phyloP scores from a whole-genome alignment of 305 asterid species.

The Fraxinus greggii region DNA sequence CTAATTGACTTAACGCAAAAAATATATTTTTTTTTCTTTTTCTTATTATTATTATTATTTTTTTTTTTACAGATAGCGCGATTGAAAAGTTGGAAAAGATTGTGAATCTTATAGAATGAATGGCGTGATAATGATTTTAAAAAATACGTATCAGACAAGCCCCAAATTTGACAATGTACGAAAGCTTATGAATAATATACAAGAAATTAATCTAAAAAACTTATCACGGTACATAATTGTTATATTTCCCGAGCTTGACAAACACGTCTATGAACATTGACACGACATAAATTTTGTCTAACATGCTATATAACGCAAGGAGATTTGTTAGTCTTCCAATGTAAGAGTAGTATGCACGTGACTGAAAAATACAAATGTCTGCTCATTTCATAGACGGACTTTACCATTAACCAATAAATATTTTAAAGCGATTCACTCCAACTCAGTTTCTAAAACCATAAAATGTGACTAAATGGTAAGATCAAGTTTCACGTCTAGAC shows the following conservation, averaged over 20 bases:
- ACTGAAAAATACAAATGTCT: not conserved
- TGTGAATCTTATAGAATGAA: too few relatives aligned
- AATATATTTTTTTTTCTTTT: too few relatives aligned
- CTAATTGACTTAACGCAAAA: not conserved
- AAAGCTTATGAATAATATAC: not conserved
- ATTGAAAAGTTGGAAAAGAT: too few relatives aligned
- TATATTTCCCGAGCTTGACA: not conserved
- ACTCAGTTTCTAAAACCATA: too few relatives aligned
- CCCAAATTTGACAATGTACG: too few relatives aligned
- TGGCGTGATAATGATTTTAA: not conserved
- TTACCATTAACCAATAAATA: not conserved
- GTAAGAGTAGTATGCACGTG: not conserved
- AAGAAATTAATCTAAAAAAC: too few relatives aligned
- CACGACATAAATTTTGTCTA: not conserved
- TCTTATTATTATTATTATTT: too few relatives aligned
- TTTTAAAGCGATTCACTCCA: not conserved
- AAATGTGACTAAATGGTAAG: not conserved
- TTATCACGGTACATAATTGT: too few relatives aligned
- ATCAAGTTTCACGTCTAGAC: not conserved
- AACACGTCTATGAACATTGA: not conserved
- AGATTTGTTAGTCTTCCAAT: too few relatives aligned
- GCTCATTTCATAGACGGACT: not conserved
- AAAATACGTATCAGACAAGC: not conserved
- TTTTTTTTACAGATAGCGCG: too few relatives aligned
- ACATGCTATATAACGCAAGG: too few relatives aligned